phyloP scores from a whole-genome alignment of 2,329 filamentous ascomycete species.

The Aspergillus quadricinctus region DNA sequence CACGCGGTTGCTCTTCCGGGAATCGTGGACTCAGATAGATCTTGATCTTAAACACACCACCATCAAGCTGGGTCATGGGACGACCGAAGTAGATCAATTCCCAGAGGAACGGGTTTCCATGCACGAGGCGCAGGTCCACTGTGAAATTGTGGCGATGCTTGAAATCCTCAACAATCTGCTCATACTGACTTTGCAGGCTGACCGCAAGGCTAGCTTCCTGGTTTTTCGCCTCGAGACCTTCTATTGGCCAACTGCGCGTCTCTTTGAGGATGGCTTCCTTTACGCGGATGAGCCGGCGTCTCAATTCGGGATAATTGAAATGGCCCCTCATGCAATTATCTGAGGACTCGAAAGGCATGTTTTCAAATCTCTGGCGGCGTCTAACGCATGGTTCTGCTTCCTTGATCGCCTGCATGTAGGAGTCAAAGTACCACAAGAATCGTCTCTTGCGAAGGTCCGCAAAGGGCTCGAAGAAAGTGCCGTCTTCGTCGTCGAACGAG shows the following conservation, averaged over 20 bases:
- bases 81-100: slow-evolving; percentile 81
- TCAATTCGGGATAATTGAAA: slow-evolving; percentile 75
- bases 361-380: slow-evolving; percentile 62
- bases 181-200: slow-evolving; percentile 77
- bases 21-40: slow-evolving; percentile 79
- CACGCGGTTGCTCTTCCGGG: slow-evolving; percentile 81
- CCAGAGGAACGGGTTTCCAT: slow-evolving; percentile 89
- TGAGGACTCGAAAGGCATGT: slow-evolving; percentile 79
- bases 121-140: slow-evolving; percentile 69
- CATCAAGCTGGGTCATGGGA: slow-evolving; percentile 90
- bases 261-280: slow-evolving; percentile 69
- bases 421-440: slow-evolving; percentile 94
- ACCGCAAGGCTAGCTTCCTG: slow-evolving; percentile 72
- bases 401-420: slow-evolving; percentile 69
- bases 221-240: slow-evolving; percentile 60
- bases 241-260: slow-evolving; percentile 63
- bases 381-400: slow-evolving; percentile 52
- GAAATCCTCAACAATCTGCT: slow-evolving; percentile 73
- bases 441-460: slow-evolving; percentile 84
- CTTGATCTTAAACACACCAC: slow-evolving; percentile 78
- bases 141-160: slow-evolving; percentile 65
- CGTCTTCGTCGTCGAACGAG: slow-evolving; percentile 42
- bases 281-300: slow-evolving; percentile 63
- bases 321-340: slow-evolving; percentile 80
- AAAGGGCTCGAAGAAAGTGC: slow-evolving; percentile 74